Conservation (phyloP, 2,329 filamentous ascomycete species). For the Fusarium nygamai region DNA sequence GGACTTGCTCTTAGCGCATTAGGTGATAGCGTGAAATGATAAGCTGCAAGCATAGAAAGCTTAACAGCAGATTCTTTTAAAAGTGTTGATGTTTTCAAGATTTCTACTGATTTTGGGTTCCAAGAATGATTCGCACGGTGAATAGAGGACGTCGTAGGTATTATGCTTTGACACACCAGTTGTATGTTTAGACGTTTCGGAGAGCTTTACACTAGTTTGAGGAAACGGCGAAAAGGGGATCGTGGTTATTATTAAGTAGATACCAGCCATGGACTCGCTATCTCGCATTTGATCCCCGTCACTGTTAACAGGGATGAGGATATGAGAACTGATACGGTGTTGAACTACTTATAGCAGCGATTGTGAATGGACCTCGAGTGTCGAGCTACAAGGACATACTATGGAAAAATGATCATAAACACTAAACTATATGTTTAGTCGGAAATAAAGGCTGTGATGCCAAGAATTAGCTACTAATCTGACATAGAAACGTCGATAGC, state of each 20-base stretch:
- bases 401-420: not conserved
- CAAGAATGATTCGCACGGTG: too few relatives aligned
- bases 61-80: not conserved
- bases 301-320: not conserved
- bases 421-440: accelerated
- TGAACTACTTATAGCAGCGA: accelerated
- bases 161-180: too few relatives aligned
- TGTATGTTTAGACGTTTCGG: too few relatives aligned
- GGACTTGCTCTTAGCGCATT: not conserved
- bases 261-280: accelerated
- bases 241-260: too few relatives aligned
- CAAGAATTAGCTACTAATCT: not conserved
- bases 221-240: too few relatives aligned
- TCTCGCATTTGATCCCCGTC: not conserved
- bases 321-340: not conserved
- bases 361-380: not conserved
- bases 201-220: too few relatives aligned
- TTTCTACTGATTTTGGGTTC: too few relatives aligned
- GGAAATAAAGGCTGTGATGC: not conserved
- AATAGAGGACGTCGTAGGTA: too few relatives aligned
- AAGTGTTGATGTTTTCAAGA: too few relatives aligned
- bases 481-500: not conserved
- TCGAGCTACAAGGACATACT: not conserved
- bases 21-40: not conserved
- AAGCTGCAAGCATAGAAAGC: accelerated